Evolutionary conservation across 495 filamentous ascomycete genomes (phyloP), one percentile per base, ranked within the genome.

Genomic region (Aspergillus diversus): DNA sequence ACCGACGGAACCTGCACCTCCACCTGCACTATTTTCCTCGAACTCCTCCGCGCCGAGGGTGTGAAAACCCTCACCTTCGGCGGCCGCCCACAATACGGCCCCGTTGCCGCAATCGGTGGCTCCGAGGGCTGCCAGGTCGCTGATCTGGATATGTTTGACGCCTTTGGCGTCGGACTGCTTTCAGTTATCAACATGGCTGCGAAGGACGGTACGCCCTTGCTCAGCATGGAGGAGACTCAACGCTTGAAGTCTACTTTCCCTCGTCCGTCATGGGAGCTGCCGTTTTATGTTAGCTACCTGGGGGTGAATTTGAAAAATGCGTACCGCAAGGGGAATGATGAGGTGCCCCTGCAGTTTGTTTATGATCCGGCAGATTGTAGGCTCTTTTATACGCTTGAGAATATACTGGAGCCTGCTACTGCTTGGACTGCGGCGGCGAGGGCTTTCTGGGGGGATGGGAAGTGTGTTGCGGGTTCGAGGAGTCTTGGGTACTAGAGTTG

Each of bases 1-100:
- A 80, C 79, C 35, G 85, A 89, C 70, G 86, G 87, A 39, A 75
- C 75, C 57, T 90, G 87, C 74, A 82, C 79, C 27, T 87, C 84
- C 0, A 83, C 86, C 1, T 90, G 87, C 75, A 78, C 82, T 0
- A 71, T 87, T 57, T 83, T 87, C 71, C 67, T 67, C 34, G 75
- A 83, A 33, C 75, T 86, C 51, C 75, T 88, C 65, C 71, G 76
- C 4, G 66, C 78, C 58, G 73, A 79, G 57, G 83, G 71, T 16
- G 81, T 89, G 7, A 83, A 81, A 63, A 83, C 79, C n/a, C 76
- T 89, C 49, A 81, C 77, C 1, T 70, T 88, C 34, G 87, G 87
- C 32, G 87, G 87, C 12, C 80, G 87, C 11, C 83, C 85, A 13
- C 71, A 78, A 57, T 60, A 69, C 2, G 76, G 75, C n/a, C 77